Conservation (phyloP, 164 flowering plant species). For the Magnolia kwangsiensis region DNA sequence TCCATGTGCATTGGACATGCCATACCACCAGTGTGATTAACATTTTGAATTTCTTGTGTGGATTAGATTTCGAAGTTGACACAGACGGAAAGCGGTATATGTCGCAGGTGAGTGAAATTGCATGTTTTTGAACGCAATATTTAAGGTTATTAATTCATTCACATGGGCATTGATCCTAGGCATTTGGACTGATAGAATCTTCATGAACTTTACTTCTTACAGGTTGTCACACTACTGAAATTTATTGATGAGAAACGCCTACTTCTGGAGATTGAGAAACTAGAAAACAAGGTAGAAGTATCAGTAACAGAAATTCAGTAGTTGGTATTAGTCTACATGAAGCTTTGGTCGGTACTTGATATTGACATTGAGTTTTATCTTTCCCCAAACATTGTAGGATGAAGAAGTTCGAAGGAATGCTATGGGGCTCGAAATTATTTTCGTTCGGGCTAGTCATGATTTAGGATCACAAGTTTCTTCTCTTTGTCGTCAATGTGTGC, state of each 20-base stretch:
- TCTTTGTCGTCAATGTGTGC: not conserved
- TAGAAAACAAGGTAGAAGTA: constrained; percentile 31
- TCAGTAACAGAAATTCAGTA: not conserved
- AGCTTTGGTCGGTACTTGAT: not conserved
- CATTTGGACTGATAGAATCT: not conserved
- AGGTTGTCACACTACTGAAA: constrained; percentile 40
- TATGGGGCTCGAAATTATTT: constrained; percentile 14
- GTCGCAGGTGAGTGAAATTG: constrained; percentile 36
- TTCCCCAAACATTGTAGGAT: constrained; percentile 4
- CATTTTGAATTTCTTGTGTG: not conserved
- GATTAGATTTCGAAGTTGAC: constrained; percentile 39
- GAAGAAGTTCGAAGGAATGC: constrained; percentile 22
- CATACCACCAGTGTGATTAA: no score
- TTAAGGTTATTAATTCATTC: not conserved
- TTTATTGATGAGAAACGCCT: constrained; percentile 39
- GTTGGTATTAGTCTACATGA: not conserved
- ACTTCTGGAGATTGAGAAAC: constrained; percentile 22
- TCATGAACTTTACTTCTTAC: not conserved
- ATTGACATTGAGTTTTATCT: not conserved
- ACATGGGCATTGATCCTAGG: not conserved
- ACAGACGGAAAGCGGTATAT: constrained; percentile 31
- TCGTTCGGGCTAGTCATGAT: constrained; percentile 6
- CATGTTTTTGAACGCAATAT: not conserved
- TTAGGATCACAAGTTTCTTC: constrained; percentile 7
- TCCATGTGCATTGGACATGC: no score